Conservation (phyloP, 169 alveolate species). For the Babesia bigemina region DNA sequence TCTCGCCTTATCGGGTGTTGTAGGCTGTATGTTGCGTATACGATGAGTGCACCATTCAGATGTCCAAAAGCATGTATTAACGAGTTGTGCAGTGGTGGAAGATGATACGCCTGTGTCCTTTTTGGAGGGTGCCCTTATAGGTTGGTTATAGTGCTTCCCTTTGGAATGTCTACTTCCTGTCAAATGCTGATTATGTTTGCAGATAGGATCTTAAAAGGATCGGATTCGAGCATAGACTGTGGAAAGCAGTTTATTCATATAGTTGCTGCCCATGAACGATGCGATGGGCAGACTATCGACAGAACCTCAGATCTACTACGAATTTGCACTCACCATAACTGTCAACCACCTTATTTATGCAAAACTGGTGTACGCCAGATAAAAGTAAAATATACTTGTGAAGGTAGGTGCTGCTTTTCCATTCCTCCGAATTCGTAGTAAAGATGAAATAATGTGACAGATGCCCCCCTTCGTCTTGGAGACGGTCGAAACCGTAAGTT, state of each 20-base stretch:
- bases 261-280: conserved; percentile 14
- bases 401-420: not conserved
- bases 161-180: not conserved
- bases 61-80: too few relatives aligned
- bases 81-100: not conserved
- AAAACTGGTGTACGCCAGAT: not conserved
- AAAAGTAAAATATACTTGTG: conserved; percentile 2
- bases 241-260: not conserved
- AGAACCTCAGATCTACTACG: conserved; percentile 1
- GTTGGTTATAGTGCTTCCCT: not conserved
- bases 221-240: conserved; percentile 6
- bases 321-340: not conserved
- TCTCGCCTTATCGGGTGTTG: too few relatives aligned
- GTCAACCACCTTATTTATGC: not conserved
- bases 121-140: not conserved
- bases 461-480: too few relatives aligned
- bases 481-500: too few relatives aligned
- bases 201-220: not conserved
- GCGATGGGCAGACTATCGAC: conserved; percentile 7
- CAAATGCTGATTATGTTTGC: not conserved
- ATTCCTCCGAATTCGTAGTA: not conserved
- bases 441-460: conserved; percentile 7
- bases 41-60: too few relatives aligned
- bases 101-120: not conserved
- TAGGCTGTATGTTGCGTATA: too few relatives aligned